Conservation (phyloP, 495 filamentous ascomycete genomes). For the Amphirosellinia nigrospora region DNA sequence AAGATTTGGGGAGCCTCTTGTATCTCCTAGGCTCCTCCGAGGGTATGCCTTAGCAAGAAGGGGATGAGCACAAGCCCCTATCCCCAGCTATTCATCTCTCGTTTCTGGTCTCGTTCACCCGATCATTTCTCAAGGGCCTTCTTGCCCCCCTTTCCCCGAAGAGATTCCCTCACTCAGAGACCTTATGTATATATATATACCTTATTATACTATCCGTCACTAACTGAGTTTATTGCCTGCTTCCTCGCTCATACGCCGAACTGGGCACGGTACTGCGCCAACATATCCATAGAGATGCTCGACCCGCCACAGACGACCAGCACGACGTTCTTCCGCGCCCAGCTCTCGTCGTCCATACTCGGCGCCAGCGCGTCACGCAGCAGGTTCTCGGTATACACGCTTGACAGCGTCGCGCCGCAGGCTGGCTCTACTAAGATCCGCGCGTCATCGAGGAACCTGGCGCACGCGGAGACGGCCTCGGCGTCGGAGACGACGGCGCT, state of each 20-base stretch:
- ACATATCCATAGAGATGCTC: slow-evolving; percentile 71
- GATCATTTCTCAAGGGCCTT: not conserved
- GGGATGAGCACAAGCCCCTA: not conserved
- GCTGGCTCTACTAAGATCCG: slow-evolving; percentile 79
- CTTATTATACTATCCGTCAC: not conserved
- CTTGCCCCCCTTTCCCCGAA: not conserved
- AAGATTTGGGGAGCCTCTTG: not conserved
- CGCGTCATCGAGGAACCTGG: slow-evolving; percentile 81
- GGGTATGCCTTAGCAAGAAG: not conserved
- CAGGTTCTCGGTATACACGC: slow-evolving; percentile 60
- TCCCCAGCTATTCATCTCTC: not conserved
- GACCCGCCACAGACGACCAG: slow-evolving; percentile 87
- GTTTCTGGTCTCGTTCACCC: not conserved
- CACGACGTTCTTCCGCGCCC: slow-evolving; percentile 72
- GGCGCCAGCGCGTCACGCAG: slow-evolving; percentile 67
- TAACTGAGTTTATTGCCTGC: not conserved
- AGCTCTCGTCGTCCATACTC: slow-evolving; percentile 57
- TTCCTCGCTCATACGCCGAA: slow-evolving; percentile 45
- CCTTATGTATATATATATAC: not conserved
- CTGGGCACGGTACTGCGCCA: slow-evolving; percentile 66
- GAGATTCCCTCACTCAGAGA: not conserved
- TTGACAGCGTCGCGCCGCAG: slow-evolving; percentile 78
- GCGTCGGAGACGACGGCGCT: slow-evolving; percentile 77
- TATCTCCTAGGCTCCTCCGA: not conserved
- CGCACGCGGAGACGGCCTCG: slow-evolving; percentile 78